Percentiles rank a stretch among this genome's conserved stretches.
phyloP scores from a whole-genome alignment of 768 basidiomycete genomes.

The Steccherinum ochraceum region DNA sequence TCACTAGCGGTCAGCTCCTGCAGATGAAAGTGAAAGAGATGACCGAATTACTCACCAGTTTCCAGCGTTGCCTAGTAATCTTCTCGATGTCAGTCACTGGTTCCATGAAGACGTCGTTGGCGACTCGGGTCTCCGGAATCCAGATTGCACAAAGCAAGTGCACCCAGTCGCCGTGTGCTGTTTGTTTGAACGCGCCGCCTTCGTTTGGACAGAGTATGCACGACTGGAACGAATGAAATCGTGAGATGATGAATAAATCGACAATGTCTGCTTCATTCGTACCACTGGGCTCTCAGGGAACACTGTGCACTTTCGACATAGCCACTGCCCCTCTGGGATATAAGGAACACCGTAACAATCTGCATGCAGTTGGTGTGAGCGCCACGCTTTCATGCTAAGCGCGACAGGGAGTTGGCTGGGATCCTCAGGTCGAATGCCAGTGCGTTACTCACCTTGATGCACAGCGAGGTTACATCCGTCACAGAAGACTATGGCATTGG shows the following conservation, averaged over 20 bases:
- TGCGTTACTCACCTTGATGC: slow-evolving; percentile 75
- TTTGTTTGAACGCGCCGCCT: slow-evolving; percentile 98
- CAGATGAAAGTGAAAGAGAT: neutral
- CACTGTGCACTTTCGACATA: slow-evolving; percentile 97
- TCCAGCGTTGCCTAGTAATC: slow-evolving; percentile 90
- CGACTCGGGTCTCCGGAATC: slow-evolving; percentile 91
- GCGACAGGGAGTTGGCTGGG: neutral
- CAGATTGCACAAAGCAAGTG: slow-evolving; percentile 96
- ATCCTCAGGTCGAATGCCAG: neutral
- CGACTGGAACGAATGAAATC: slow-evolving; percentile 45
- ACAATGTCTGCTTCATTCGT: too few species aligned
- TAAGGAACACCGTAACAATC: slow-evolving; percentile 99
- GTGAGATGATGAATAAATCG: too few species aligned
- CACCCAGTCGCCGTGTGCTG: slow-evolving; percentile 86
- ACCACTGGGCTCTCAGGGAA: slow-evolving; percentile 96
- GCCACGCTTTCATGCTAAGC: neutral
- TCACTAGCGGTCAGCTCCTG: neutral
- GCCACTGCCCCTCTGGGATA: slow-evolving; percentile 99
- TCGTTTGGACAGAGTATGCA: slow-evolving; percentile 96
- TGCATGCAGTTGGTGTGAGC: slow-evolving; percentile 22
- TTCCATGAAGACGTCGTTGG: slow-evolving; percentile 97
- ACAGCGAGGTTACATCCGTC: slow-evolving; percentile 98
- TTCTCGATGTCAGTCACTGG: slow-evolving; percentile 86
- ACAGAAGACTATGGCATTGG: slow-evolving; percentile 98
- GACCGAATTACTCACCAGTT: slow-evolving; percentile 55